A percentile compares a stretch with the other conserved stretches of the same genome.
These are phyloP conservation scores for Bruguiera hainesii DNA, from an alignment of 441 rosid species.

Conservation along the genomic window DNA sequence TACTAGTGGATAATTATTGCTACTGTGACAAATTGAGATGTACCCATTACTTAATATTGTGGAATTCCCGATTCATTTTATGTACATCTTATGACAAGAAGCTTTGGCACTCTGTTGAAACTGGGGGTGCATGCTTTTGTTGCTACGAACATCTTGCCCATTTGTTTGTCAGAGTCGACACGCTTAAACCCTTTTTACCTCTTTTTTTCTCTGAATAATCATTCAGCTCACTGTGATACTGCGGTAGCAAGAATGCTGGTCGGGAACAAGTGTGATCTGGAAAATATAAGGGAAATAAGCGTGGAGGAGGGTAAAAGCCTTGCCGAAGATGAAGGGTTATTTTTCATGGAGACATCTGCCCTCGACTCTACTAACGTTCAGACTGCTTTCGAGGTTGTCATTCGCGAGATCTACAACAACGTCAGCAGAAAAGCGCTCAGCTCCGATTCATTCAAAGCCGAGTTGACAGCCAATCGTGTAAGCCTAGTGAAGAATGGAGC, in stretches of 20 bases:
- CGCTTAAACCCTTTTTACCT: background rate
- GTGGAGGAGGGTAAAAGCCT: slow-evolving; percentile 70
- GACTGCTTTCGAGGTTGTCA: slow-evolving; percentile 84
- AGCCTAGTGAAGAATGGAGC: slow-evolving; percentile 46
- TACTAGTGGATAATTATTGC: too few relatives aligned
- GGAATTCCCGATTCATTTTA: too few relatives aligned
- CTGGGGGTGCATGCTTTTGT: too few relatives aligned
- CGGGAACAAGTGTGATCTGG: slow-evolving; percentile 89
- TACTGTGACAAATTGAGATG: too few relatives aligned
- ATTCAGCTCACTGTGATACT: slow-evolving; percentile 80
- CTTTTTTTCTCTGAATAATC: background rate
- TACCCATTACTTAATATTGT: too few relatives aligned
- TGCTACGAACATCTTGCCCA: too few relatives aligned
- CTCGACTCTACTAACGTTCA: slow-evolving; percentile 76
- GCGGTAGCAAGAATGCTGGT: slow-evolving; percentile 78
- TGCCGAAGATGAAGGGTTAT: slow-evolving; percentile 75
- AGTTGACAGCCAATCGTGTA: slow-evolving; percentile 66
- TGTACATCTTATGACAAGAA: too few relatives aligned
- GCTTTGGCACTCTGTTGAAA: too few relatives aligned
- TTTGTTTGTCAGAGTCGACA: too few relatives aligned
- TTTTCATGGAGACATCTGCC: slow-evolving; percentile 96
- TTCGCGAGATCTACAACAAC: slow-evolving; percentile 71
- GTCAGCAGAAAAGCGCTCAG: slow-evolving; percentile 70
- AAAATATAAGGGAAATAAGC: slow-evolving; percentile 68
- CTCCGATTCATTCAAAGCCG: slow-evolving; percentile 84